Percentiles rank a stretch among this genome's conserved stretches.
Evolutionary conservation across 2,329 filamentous ascomycete species (phyloP).

Genomic region (Eutypa lata): DNA sequence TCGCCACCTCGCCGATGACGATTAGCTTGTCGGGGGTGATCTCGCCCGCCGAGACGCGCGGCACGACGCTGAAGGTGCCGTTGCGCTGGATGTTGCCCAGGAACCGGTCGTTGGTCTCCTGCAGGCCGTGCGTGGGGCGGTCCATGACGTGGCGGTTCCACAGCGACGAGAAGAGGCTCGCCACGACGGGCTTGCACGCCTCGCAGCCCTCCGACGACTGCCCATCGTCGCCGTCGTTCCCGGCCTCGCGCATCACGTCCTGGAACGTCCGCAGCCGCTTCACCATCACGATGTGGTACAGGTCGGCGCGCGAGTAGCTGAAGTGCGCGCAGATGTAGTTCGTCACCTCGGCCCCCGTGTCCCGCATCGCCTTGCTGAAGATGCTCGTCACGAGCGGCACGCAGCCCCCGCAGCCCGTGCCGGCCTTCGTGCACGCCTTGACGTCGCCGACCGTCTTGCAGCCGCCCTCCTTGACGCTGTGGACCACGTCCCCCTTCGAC

Average conservation of each 20-base stretch:
- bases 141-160: slow-evolving; percentile 85
- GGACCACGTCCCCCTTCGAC: slow-evolving; percentile 75
- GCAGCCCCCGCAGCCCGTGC: slow-evolving; percentile 86
- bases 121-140: slow-evolving; percentile 65
- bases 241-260: slow-evolving; percentile 75
- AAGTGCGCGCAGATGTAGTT: slow-evolving; percentile 87
- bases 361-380: slow-evolving; percentile 84
- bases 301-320: slow-evolving; percentile 75
- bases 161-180: slow-evolving; percentile 74
- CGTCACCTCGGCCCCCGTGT: slow-evolving; percentile 82
- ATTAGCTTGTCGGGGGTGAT: slow-evolving; percentile 86
- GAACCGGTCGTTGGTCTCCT: slow-evolving; percentile 88
- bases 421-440: slow-evolving; percentile 88
- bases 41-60: slow-evolving; percentile 78
- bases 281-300: slow-evolving; percentile 86
- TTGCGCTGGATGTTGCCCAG: slow-evolving; percentile 88
- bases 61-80: slow-evolving; percentile 85
- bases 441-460: slow-evolving; percentile 81
- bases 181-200: slow-evolving; percentile 79
- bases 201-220: slow-evolving; percentile 78
- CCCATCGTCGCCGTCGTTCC: slow-evolving; percentile 70
- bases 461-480: slow-evolving; percentile 68
- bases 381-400: slow-evolving; percentile 86
- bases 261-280: slow-evolving; percentile 71
- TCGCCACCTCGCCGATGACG: slow-evolving; percentile 77